Evolutionary conservation across 1,284 basidiomycete species (phyloP).

Genomic region (Bothia castanella): DNA sequence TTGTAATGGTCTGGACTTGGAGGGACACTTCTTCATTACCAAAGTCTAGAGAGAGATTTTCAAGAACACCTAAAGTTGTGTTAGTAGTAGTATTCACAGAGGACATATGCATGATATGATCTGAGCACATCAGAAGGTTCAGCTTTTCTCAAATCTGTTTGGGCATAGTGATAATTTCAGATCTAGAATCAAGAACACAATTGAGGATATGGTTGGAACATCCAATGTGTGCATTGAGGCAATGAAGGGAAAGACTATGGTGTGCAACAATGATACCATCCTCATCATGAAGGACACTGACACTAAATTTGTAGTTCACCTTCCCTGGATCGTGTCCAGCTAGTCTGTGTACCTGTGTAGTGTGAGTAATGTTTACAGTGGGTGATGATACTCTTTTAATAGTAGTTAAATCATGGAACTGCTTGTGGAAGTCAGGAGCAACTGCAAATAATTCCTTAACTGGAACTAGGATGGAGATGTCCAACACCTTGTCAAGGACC

Average conservation of each 20-base stretch:
- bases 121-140: neutral
- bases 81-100: neutral
- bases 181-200: neutral
- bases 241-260: neutral
- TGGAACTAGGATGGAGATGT: too few species aligned
- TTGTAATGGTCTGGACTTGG: neutral
- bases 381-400: too few species aligned
- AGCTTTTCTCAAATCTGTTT: neutral
- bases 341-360: neutral
- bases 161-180: neutral
- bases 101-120: neutral
- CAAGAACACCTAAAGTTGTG: neutral
- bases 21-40: neutral
- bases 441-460: too few species aligned
- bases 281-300: neutral
- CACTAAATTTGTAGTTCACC: neutral
- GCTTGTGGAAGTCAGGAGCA: too few species aligned
- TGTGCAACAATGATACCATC: neutral
- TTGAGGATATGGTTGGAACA: too few species aligned
- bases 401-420: too few species aligned
- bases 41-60: neutral
- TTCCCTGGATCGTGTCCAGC: fast-evolving
- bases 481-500: too few species aligned
- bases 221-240: neutral
- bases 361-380: too few species aligned